Conservation (phyloP, 2,329 filamentous ascomycete species). For the Elsinoe batatas region DNA sequence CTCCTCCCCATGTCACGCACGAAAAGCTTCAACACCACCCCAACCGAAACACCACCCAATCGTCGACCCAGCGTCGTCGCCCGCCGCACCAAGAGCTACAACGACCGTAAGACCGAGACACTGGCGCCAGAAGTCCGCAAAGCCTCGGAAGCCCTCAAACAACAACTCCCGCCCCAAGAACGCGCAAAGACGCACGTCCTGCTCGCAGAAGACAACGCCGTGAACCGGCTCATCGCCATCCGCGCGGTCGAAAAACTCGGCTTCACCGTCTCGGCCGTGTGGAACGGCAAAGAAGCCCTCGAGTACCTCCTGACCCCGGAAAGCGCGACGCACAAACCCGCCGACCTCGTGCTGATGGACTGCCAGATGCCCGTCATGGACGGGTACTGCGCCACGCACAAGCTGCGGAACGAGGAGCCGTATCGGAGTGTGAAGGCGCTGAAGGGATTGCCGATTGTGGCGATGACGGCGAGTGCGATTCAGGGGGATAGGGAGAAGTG, state of each 20-base stretch:
- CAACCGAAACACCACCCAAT: neutral
- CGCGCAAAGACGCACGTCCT: conserved; percentile 12
- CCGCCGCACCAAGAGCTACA: conserved; percentile 10
- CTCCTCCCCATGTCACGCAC: neutral
- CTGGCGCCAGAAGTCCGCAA: neutral
- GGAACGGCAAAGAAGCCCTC: conserved; percentile 15
- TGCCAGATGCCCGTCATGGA: conserved; percentile 16
- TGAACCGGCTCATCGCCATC: conserved; percentile 16
- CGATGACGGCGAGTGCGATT: conserved; percentile 17
- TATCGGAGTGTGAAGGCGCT: conserved; percentile 2
- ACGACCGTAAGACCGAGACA: neutral
- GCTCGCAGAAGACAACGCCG: conserved; percentile 15
- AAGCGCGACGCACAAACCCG: neutral
- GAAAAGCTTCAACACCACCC: neutral
- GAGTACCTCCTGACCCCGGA: conserved; percentile 1
- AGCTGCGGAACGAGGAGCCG: conserved; percentile 12
- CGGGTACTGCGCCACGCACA: conserved; percentile 15
- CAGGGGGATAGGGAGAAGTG: conserved; percentile 17
- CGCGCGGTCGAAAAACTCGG: conserved; percentile 12
- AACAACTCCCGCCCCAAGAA: conserved; percentile 4
- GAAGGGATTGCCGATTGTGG: conserved; percentile 14
- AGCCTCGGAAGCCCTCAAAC: conserved; percentile 1
- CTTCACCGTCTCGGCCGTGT: conserved; percentile 14
- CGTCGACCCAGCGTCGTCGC: neutral
- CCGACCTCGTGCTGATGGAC: conserved; percentile 14